A percentile compares a stretch with the other conserved stretches of the same genome.
Evolutionary conservation across 2,329 filamentous ascomycete species (phyloP).

Genomic region (Ascochyta rabiei): DNA sequence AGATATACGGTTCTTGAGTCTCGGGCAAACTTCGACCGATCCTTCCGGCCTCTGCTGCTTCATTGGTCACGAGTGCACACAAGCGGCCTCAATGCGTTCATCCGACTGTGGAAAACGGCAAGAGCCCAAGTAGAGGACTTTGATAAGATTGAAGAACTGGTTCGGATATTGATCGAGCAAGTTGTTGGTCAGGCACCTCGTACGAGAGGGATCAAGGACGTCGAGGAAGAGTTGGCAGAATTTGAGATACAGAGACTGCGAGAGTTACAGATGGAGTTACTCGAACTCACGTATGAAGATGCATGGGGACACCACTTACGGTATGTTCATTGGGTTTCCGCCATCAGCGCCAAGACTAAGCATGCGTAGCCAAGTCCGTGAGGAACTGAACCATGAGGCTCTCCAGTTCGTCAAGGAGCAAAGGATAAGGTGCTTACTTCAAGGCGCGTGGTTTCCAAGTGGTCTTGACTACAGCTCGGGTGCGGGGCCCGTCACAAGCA

Average conservation of each 20-base stretch:
- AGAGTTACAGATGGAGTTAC: slow-evolving; percentile 88
- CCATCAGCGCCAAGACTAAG: slow-evolving; percentile 28
- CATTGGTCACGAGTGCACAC: slow-evolving; percentile 94
- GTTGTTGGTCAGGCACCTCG: slow-evolving; percentile 82
- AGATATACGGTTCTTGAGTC: slow-evolving; percentile 76
- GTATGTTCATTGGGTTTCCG: slow-evolving; percentile 32
- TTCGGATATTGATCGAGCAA: slow-evolving; percentile 87
- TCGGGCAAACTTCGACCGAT: slow-evolving; percentile 77
- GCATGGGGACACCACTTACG: slow-evolving; percentile 90
- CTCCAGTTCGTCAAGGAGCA: slow-evolving; percentile 98
- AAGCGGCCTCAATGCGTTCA: slow-evolving; percentile 82
- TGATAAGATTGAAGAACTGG: slow-evolving; percentile 88
- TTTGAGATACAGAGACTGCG: slow-evolving; percentile 81
- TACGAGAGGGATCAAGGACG: slow-evolving; percentile 81
- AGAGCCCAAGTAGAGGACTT: slow-evolving; percentile 86
- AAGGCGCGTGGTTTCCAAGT: slow-evolving; percentile 84
- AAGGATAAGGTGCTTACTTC: slow-evolving; percentile 83
- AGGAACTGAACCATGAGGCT: slow-evolving; percentile 88
- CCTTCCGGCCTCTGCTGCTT: slow-evolving; percentile 85
- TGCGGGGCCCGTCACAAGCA: slow-evolving; percentile 52
- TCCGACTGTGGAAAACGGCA: slow-evolving; percentile 90
- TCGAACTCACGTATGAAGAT: slow-evolving; percentile 91
- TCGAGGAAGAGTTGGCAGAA: slow-evolving; percentile 86
- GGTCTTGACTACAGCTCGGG: slow-evolving; percentile 59
- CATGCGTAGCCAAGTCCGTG: slow-evolving; percentile 71